Percentiles rank a stretch among this genome's conserved stretches.
phyloP scores from a whole-genome alignment of 768 basidiomycete species.

The Leccinum arenicola region DNA sequence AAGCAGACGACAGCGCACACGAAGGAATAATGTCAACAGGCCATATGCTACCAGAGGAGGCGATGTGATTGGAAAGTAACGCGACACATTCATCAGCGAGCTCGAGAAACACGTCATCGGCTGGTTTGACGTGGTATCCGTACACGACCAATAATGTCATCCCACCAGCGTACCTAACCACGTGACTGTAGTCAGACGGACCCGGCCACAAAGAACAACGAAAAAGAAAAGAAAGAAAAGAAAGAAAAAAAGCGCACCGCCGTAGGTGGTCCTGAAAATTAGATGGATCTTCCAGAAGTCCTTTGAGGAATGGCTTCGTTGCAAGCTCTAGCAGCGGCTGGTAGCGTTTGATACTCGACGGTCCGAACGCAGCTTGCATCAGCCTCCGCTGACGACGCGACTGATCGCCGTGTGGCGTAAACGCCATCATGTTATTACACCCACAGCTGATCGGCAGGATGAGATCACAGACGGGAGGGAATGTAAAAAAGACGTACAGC shows the following conservation, averaged over 20 bases:
- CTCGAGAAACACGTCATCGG: constrained; percentile 39
- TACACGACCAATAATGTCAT: constrained; percentile 60
- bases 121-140: constrained; percentile 47
- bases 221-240: neutral
- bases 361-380: constrained; percentile 61
- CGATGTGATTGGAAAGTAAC: constrained; percentile 42
- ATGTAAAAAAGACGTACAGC: constrained; percentile 46
- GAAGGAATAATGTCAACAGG: constrained; percentile 39
- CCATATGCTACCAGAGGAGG: constrained; percentile 43
- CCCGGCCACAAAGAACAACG: neutral
- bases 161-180: constrained; percentile 46
- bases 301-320: constrained; percentile 55
- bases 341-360: constrained; percentile 51
- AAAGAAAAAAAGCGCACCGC: constrained; percentile 22
- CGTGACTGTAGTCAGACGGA: constrained; percentile 22
- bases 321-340: constrained; percentile 54
- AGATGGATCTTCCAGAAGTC: constrained; percentile 44
- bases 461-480: neutral
- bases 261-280: constrained; percentile 36
- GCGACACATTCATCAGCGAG: constrained; percentile 43
- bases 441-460: constrained; percentile 39
- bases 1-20: constrained; percentile 20
- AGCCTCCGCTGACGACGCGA: constrained; percentile 64
- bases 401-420: constrained; percentile 63
- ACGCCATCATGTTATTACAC: constrained; percentile 70